Conservation (phyloP, 192 early-diverging fungal genomes). For the Linnemannia schmuckeri region DNA sequence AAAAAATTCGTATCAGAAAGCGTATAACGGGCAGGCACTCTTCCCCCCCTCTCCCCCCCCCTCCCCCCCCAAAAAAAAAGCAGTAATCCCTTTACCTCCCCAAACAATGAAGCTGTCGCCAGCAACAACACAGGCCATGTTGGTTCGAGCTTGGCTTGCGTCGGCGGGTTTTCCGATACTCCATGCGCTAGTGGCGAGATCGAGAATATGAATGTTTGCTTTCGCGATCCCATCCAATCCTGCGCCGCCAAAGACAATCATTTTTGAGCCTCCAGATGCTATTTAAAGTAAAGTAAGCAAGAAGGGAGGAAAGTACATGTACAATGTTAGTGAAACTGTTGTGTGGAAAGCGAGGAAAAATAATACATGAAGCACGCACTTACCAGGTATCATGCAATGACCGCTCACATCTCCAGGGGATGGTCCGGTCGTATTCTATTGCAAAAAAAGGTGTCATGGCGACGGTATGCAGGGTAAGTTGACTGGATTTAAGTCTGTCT, state of each 20-base stretch:
- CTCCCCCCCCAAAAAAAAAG: too few species aligned
- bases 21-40: too few species aligned
- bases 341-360: neutral
- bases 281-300: neutral
- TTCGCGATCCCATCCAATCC: neutral
- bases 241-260: neutral
- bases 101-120: neutral
- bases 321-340: neutral
- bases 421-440: neutral
- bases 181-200: neutral
- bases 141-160: neutral
- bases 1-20: too few species aligned
- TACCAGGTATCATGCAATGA: slow-evolving; percentile 3
- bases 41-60: too few species aligned
- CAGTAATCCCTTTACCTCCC: slow-evolving; percentile 13
- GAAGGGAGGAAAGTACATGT: too few species aligned
- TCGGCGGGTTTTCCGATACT: neutral
- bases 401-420: neutral
- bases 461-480: too few species aligned
- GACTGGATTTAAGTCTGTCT: too few species aligned
- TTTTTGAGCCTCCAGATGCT: neutral
- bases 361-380: too few species aligned
- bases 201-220: neutral
- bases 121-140: neutral
- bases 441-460: neutral